phyloP scores from a whole-genome alignment of 208 protist genomes.

The Endotrypanum monterogeii region DNA sequence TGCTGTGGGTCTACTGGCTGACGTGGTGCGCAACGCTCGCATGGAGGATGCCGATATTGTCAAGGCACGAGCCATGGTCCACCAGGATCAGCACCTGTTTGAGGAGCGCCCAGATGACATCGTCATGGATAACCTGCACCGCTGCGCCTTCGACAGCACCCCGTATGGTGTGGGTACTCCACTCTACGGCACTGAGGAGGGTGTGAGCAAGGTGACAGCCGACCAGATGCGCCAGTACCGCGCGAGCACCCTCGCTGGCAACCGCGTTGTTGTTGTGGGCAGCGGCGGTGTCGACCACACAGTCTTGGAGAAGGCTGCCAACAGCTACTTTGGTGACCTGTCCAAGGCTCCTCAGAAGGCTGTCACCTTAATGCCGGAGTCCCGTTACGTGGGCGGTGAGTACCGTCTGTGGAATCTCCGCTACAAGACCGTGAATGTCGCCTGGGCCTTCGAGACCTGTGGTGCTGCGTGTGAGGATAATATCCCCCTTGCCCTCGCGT shows the following conservation, averaged over 20 bases:
- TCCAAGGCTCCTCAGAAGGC: slow-evolving; percentile 27
- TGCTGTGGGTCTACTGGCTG: slow-evolving; percentile 95
- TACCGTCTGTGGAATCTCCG: slow-evolving; percentile 89
- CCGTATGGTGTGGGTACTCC: slow-evolving; percentile 91
- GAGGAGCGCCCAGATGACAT: slow-evolving; percentile 94
- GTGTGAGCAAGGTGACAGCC: slow-evolving; percentile 86
- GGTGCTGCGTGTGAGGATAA: slow-evolving; percentile 83
- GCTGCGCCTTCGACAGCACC: slow-evolving; percentile 91
- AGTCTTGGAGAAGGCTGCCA: slow-evolving; percentile 88
- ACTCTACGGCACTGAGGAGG: slow-evolving; percentile 95
- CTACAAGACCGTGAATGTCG: slow-evolving; percentile 87
- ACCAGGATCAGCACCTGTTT: slow-evolving; percentile 93
- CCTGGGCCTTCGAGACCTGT: slow-evolving; percentile 91
- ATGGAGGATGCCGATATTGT: slow-evolving; percentile 89
- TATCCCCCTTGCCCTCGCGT: slow-evolving; percentile 83
- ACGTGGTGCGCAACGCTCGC: slow-evolving; percentile 96
- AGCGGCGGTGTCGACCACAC: slow-evolving; percentile 96
- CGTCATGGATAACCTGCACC: slow-evolving; percentile 97
- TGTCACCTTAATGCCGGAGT: slow-evolving; percentile 39
- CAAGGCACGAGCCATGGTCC: slow-evolving; percentile 89
- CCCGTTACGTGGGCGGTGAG: slow-evolving; percentile 83
- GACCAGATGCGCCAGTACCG: slow-evolving; percentile 84
- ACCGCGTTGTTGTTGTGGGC: slow-evolving; percentile 95
- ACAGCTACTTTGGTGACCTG: slow-evolving; percentile 91
- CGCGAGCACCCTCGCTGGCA: slow-evolving; percentile 89